These are phyloP conservation scores for Asclepias syriaca DNA, from an alignment of 257 asterid species.

Conservation along the genomic window DNA sequence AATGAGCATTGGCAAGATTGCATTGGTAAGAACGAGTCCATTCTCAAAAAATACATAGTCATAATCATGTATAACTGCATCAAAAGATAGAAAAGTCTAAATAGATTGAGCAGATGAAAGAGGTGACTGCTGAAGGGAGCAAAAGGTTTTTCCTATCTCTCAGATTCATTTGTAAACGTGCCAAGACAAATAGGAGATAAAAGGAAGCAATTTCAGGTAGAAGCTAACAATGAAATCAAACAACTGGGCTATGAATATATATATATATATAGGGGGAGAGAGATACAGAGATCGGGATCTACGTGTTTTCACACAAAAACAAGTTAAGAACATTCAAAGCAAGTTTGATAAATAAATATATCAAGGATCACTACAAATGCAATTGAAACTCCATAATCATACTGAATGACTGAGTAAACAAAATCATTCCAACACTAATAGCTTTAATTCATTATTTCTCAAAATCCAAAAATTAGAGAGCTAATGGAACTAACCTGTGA, in stretches of 20 bases:
- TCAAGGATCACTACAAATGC: neutral
- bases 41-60: constrained; percentile 89
- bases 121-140: too few species aligned
- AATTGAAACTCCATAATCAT: too few species aligned
- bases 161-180: too few species aligned
- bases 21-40: constrained; percentile 49
- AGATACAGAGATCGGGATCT: too few species aligned
- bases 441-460: neutral
- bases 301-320: neutral
- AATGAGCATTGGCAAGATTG: neutral
- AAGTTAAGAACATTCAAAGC: neutral
- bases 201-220: neutral
- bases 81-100: neutral
- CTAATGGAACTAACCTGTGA: constrained; percentile 42
- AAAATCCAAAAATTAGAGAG: constrained; percentile 6
- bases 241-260: neutral
- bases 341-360: neutral
- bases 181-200: too few species aligned
- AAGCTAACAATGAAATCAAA: neutral
- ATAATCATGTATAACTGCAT: constrained; percentile 68
- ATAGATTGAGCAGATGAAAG: neutral
- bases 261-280: too few species aligned
- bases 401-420: constrained; percentile 1
- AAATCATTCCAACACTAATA: neutral
- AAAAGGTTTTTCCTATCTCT: too few species aligned